phyloP scores from a whole-genome alignment of 805 yeast genomes.

The Osmozyma mogii region DNA sequence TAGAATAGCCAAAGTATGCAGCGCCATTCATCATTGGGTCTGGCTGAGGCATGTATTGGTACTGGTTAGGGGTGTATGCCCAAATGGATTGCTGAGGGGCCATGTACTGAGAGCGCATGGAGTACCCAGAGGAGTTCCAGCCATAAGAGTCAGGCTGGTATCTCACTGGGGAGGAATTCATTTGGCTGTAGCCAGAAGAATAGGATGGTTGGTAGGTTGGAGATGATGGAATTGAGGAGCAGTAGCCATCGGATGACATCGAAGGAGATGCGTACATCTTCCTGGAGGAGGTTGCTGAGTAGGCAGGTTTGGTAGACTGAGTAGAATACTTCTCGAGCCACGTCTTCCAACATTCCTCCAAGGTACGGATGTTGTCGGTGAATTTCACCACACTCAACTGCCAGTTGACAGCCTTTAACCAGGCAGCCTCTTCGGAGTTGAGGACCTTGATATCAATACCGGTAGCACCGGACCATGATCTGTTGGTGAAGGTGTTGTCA shows the following conservation, averaged over 20 bases:
- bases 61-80: slow-evolving; percentile 14
- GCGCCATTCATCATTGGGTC: slow-evolving; percentile 5
- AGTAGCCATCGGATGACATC: slow-evolving; percentile 3
- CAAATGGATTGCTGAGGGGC: slow-evolving; percentile 16
- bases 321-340: slow-evolving; percentile 31
- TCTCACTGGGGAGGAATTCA: slow-evolving; percentile 18
- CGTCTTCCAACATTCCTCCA: slow-evolving; percentile 39
- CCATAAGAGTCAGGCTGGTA: slow-evolving; percentile 14
- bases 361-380: slow-evolving; percentile 29
- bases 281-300: slow-evolving; percentile 1
- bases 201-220: slow-evolving; percentile 13
- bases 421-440: slow-evolving; percentile 61
- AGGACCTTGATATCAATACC: slow-evolving; percentile 57
- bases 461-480: slow-evolving; percentile 95
- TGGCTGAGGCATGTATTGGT: slow-evolving; percentile 11
- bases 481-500: slow-evolving; percentile 92
- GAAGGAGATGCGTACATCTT: slow-evolving; percentile 5
- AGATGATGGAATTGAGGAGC: slow-evolving; percentile 14
- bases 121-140: slow-evolving; percentile 2
- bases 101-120: slow-evolving; percentile 2
- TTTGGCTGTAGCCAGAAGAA: slow-evolving; percentile 24
- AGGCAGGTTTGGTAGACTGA: slow-evolving; percentile 1
- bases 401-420: slow-evolving; percentile 61
- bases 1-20: slow-evolving; percentile 21
- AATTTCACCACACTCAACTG: slow-evolving; percentile 37